Percentiles rank a stretch among this genome's conserved stretches.
These are phyloP conservation scores for Aspergillus latus DNA, from an alignment of 2,329 filamentous ascomycete species.

Conservation along the genomic window DNA sequence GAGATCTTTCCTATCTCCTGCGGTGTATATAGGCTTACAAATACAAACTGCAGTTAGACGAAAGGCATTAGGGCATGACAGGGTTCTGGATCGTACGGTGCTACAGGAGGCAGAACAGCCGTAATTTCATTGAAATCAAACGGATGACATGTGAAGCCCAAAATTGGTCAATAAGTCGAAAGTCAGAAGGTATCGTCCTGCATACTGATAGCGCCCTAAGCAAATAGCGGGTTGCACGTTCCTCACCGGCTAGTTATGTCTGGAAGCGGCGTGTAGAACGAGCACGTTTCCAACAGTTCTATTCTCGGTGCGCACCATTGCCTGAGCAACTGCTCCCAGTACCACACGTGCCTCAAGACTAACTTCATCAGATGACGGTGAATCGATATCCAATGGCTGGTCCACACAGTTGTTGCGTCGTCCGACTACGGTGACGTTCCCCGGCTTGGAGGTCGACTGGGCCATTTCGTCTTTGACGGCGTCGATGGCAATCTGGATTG, in stretches of 20 bases:
- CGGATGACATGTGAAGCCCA: not conserved
- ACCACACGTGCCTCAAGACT: slow-evolving; percentile 31
- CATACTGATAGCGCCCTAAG: not conserved
- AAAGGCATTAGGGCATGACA: too few species aligned
- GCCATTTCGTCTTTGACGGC: slow-evolving; percentile 61
- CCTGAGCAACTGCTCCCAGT: slow-evolving; percentile 37
- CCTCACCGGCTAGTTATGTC: not conserved
- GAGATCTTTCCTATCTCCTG: slow-evolving; percentile 8
- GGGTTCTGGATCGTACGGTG: not conserved
- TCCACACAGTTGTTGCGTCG: slow-evolving; percentile 39
- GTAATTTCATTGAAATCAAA: not conserved
- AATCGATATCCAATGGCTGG: slow-evolving; percentile 11
- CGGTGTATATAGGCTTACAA: not conserved
- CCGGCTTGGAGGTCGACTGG: slow-evolving; percentile 62
- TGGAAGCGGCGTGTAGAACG: slow-evolving; percentile 57
- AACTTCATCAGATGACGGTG: slow-evolving; percentile 39
- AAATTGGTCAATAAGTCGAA: not conserved
- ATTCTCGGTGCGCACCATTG: slow-evolving; percentile 55
- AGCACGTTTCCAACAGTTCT: slow-evolving; percentile 67
- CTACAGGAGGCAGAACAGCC: not conserved
- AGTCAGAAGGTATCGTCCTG: not conserved
- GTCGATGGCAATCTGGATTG: slow-evolving; percentile 47
- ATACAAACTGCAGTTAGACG: not conserved
- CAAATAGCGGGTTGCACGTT: not conserved
- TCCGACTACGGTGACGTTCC: slow-evolving; percentile 70